Evolutionary conservation across 2,329 filamentous ascomycete genomes (phyloP).

Genomic region (Alternaria gaisen): DNA sequence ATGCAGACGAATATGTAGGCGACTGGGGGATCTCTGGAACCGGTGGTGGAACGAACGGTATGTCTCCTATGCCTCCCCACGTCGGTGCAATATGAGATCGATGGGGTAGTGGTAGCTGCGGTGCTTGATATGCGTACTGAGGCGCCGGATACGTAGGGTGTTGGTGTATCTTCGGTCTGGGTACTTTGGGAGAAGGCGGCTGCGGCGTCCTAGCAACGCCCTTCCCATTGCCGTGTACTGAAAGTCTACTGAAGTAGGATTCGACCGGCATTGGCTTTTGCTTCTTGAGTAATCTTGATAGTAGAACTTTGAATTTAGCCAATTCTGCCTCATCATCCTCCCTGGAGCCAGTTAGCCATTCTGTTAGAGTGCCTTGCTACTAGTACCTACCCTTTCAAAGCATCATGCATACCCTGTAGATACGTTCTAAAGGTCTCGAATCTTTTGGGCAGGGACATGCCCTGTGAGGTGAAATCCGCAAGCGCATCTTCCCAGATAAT

Average conservation of each 20-base stretch:
- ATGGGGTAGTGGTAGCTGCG: constrained; percentile 22
- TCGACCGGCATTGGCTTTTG: constrained; percentile 48
- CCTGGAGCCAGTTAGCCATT: constrained; percentile 32
- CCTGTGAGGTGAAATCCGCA: constrained; percentile 57
- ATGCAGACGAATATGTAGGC: constrained; percentile 55
- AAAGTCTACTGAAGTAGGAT: constrained; percentile 44
- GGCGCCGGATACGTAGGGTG: constrained; percentile 39
- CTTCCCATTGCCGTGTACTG: constrained; percentile 31
- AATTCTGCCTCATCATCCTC: constrained; percentile 43
- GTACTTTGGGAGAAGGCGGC: constrained; percentile 34
- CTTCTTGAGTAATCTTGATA: constrained; percentile 46
- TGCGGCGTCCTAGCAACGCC: constrained; percentile 39
- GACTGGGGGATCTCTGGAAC: constrained; percentile 53
- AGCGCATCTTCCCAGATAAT: constrained; percentile 62
- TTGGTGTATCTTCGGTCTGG: constrained; percentile 41
- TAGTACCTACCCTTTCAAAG: constrained; percentile 57
- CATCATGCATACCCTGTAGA: constrained; percentile 54
- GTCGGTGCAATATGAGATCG: constrained; percentile 28
- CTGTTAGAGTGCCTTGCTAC: background rate
- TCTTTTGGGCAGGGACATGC: constrained; percentile 57
- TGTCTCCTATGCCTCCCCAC: constrained; percentile 38
- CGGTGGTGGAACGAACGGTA: constrained; percentile 46
- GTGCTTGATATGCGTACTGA: constrained; percentile 22
- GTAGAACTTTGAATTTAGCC: constrained; percentile 34
- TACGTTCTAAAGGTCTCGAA: constrained; percentile 62